Percentiles rank a stretch among this genome's conserved stretches.
Evolutionary conservation across 805 yeast genomes (phyloP).

Genomic region (Candida succiphila): DNA sequence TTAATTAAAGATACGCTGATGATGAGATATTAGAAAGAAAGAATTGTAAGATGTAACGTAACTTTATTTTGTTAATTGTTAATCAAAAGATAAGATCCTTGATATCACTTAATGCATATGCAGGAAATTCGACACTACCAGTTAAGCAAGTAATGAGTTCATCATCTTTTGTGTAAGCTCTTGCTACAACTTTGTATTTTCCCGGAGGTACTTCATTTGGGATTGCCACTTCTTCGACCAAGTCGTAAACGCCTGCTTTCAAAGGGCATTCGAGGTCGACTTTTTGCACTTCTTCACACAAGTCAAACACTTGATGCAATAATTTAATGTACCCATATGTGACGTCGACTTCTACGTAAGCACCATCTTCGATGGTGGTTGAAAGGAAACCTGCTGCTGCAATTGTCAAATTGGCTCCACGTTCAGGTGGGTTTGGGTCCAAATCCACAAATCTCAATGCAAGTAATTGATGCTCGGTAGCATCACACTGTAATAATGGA

Average conservation of each 20-base stretch:
- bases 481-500: constrained; percentile 74
- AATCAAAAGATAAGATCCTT: neutral
- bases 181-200: constrained; percentile 73
- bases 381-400: constrained; percentile 59
- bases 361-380: constrained; percentile 62
- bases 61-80: too few species aligned
- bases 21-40: too few species aligned
- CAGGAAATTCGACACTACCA: constrained; percentile 54
- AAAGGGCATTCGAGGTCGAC: constrained; percentile 85
- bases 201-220: constrained; percentile 97
- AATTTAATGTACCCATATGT: constrained; percentile 86
- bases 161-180: constrained; percentile 83
- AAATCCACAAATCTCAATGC: constrained; percentile 49
- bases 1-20: too few species aligned
- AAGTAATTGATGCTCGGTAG: constrained; percentile 50
- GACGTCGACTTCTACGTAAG: constrained; percentile 92
- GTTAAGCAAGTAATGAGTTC: constrained; percentile 76
- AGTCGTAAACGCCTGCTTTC: constrained; percentile 51
- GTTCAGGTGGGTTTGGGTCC: constrained; percentile 79
- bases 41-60: too few species aligned
- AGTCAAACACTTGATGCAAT: constrained; percentile 81
- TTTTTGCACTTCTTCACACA: constrained; percentile 79
- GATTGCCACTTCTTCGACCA: constrained; percentile 67
- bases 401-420: constrained; percentile 78
- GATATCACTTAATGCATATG: constrained; percentile 2